A percentile compares a stretch with the other conserved stretches of the same genome.
These are phyloP conservation scores for Kregervanrija delftensis DNA, from an alignment of 805 yeast species.

Conservation along the genomic window DNA sequence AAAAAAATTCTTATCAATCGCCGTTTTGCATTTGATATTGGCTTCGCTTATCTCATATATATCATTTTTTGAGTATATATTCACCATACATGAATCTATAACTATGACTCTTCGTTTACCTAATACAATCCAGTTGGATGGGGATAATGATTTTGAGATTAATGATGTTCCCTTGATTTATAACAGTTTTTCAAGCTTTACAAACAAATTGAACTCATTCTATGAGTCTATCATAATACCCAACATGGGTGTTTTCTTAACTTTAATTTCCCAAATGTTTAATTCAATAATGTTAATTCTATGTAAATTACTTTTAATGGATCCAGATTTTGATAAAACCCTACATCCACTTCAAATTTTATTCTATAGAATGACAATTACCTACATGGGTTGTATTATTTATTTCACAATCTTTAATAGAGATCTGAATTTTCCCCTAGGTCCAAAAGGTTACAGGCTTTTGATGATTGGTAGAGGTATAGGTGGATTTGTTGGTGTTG, in stretches of 20 bases:
- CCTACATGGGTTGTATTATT: conserved; percentile 49
- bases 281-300: conserved; percentile 72
- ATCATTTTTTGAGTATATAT: too few relatives aligned
- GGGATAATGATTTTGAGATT: too few relatives aligned
- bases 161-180: too few relatives aligned
- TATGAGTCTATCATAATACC: conserved; percentile 9
- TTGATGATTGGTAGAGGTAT: conserved; percentile 44
- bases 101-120: too few relatives aligned
- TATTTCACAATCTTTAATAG: conserved; percentile 40
- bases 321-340: conserved; percentile 48
- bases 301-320: conserved; percentile 68
- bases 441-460: conserved; percentile 51
- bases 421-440: conserved; percentile 60
- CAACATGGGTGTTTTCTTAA: conserved; percentile 51
- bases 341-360: conserved; percentile 76
- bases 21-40: too few relatives aligned
- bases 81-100: too few relatives aligned
- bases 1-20: too few relatives aligned
- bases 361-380: conserved; percentile 69
- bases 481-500: conserved; percentile 78
- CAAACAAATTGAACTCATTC: too few relatives aligned
- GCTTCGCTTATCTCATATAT: too few relatives aligned
- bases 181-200: too few relatives aligned
- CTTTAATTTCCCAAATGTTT: conserved; percentile 61
- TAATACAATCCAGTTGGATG: too few relatives aligned